Evolutionary conservation across 345 rosid species (phyloP).

Genomic region (Rhodomyrtus tomentosa): DNA sequence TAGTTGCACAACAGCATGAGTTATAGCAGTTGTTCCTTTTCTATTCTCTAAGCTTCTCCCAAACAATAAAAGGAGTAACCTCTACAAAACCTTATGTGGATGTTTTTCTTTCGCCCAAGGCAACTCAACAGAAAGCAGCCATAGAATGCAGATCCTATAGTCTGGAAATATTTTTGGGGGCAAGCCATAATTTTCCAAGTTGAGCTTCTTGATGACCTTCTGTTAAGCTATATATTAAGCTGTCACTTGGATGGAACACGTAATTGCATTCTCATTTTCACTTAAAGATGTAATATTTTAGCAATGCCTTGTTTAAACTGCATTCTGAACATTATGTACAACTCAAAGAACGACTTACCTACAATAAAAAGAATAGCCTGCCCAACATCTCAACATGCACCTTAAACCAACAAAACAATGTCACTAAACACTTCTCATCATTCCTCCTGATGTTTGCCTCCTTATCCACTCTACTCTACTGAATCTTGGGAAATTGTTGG

Average conservation of each 20-base stretch:
- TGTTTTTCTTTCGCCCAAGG: neutral
- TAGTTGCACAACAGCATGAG: neutral
- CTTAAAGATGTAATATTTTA: neutral
- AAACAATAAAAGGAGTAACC: neutral
- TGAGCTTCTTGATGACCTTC: neutral
- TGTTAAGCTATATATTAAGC: neutral
- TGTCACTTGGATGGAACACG: neutral
- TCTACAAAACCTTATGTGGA: neutral
- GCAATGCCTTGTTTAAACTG: neutral
- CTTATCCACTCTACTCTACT: neutral
- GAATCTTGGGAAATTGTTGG: neutral
- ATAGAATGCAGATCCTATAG: neutral
- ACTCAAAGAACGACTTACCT: neutral
- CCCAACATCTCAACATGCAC: neutral
- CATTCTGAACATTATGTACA: neutral
- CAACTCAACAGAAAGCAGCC: neutral
- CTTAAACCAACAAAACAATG: neutral
- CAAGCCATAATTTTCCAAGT: neutral
- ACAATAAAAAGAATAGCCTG: neutral
- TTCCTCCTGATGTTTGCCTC: neutral
- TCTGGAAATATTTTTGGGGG: neutral
- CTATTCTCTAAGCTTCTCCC: neutral
- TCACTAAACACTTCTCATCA: neutral
- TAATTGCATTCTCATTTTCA: neutral
- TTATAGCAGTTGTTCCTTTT: neutral